Evolutionary conservation across 108 stramenopile species (phyloP).

Genomic region (Fragilaria radians): DNA sequence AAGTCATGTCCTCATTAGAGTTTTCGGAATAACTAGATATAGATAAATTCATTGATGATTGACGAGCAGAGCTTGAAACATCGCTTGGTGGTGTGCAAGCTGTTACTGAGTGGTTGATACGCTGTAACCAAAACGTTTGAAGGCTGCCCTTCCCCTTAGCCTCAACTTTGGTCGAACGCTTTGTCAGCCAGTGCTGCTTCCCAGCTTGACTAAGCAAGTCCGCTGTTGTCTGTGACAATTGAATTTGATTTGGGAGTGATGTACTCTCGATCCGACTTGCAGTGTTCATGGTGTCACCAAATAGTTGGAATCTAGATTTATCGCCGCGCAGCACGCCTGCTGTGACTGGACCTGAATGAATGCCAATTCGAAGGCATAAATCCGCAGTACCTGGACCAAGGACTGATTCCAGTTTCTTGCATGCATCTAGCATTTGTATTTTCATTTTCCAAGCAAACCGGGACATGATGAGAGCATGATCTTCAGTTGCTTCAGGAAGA

Average conservation of each 20-base stretch:
- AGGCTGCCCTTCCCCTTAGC: constrained; percentile 11
- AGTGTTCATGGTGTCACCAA: constrained; percentile 20
- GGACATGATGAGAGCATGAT: constrained; percentile 4
- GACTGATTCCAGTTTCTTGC: not conserved
- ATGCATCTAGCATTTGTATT: not conserved
- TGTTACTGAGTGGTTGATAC: too few species aligned
- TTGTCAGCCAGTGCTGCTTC: not conserved
- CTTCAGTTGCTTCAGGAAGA: not conserved
- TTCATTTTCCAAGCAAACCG: not conserved
- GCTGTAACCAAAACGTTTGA: constrained; percentile 24
- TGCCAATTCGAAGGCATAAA: not conserved
- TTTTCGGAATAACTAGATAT: too few species aligned
- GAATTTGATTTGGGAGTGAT: constrained; percentile 2
- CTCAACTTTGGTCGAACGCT: not conserved
- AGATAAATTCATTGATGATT: too few species aligned
- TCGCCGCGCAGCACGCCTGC: constrained; percentile 6
- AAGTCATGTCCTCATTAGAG: too few species aligned
- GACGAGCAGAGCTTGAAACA: too few species aligned
- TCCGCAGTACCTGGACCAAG: constrained; percentile 1
- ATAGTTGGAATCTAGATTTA: constrained; percentile 7
- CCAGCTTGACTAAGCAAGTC: not conserved
- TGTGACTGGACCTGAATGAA: not conserved
- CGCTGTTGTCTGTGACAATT: constrained; percentile 10
- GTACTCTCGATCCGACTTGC: constrained; percentile 9
- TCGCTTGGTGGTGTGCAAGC: too few species aligned